A percentile compares a stretch with the other conserved stretches of the same genome.
Evolutionary conservation across 345 rosid species (phyloP).

Genomic region (Eucalyptus erythrocorys): DNA sequence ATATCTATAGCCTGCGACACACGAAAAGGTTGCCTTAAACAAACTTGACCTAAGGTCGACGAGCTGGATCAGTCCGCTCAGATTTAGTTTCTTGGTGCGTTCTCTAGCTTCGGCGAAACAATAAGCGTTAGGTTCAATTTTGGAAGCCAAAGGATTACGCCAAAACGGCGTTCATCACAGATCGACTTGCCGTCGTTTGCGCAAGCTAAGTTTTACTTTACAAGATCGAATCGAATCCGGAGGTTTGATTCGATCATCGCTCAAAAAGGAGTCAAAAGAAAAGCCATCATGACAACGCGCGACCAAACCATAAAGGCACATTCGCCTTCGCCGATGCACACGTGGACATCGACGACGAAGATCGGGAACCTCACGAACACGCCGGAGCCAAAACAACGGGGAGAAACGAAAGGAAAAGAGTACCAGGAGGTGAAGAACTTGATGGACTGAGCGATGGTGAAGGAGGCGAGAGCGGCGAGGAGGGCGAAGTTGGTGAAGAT

Average conservation of each 20-base stretch:
- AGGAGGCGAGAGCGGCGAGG: not conserved
- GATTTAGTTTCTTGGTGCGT: not conserved
- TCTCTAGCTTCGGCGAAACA: not conserved
- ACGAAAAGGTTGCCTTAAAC: not conserved
- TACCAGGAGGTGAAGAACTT: slow-evolving; percentile 1
- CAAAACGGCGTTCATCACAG: not conserved
- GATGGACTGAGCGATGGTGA: not conserved
- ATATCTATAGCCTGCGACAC: not conserved
- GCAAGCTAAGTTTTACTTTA: not conserved
- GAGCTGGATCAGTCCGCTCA: not conserved
- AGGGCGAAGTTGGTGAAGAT: not conserved
- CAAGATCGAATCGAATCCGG: not conserved
- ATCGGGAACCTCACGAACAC: not conserved
- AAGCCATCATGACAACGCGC: not conserved
- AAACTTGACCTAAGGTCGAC: not conserved
- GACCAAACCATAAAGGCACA: not conserved
- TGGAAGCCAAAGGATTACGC: not conserved
- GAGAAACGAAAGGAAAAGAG: not conserved
- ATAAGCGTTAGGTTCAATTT: not conserved
- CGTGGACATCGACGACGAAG: not conserved
- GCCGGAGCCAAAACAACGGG: not conserved
- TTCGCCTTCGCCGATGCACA: not conserved
- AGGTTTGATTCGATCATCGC: not conserved
- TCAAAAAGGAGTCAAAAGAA: not conserved
- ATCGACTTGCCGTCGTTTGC: not conserved